These are phyloP conservation scores for Colletotrichum paranaense DNA, from an alignment of 2,329 filamentous ascomycete genomes.

Conservation along the genomic window DNA sequence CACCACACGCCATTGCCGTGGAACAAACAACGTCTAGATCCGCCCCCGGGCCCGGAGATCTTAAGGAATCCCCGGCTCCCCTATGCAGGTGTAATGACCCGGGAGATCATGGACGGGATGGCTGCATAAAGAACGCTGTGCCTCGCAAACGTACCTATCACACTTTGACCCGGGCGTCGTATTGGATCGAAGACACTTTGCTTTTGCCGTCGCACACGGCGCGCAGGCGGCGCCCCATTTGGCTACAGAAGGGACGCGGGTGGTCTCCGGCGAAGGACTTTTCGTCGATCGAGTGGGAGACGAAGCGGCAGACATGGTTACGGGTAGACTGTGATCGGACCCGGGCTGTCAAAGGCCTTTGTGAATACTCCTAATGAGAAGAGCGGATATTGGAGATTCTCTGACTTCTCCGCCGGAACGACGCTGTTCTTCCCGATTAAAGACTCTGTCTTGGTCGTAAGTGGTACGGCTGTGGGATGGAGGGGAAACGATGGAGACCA, in stretches of 20 bases:
- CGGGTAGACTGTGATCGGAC: not conserved
- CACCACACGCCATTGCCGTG: not conserved
- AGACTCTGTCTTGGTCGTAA: too few relatives aligned
- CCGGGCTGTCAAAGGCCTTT: not conserved
- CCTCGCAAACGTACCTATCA: slow-evolving; percentile 49
- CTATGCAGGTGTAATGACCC: not conserved
- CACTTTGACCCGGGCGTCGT: slow-evolving; percentile 52
- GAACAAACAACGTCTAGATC: not conserved
- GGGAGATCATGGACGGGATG: not conserved
- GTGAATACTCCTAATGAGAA: not conserved
- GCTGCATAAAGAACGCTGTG: not conserved
- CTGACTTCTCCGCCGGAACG: not conserved
- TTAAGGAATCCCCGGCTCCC: slow-evolving; percentile 8
- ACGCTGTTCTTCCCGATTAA: not conserved
- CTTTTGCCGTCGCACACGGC: slow-evolving; percentile 60
- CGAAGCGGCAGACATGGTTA: not conserved
- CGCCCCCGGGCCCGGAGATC: not conserved
- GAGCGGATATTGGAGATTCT: not conserved
- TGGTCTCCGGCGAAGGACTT: not conserved
- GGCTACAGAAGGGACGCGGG: not conserved
- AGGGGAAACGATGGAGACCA: not conserved
- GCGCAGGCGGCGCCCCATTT: slow-evolving; percentile 63
- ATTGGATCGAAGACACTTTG: slow-evolving; percentile 60
- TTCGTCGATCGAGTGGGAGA: not conserved
- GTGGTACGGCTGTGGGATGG: not conserved